Base-by-base conservation (phyloP, 2,329 filamentous ascomycete species). In the Colletotrichum sidae region DNA sequence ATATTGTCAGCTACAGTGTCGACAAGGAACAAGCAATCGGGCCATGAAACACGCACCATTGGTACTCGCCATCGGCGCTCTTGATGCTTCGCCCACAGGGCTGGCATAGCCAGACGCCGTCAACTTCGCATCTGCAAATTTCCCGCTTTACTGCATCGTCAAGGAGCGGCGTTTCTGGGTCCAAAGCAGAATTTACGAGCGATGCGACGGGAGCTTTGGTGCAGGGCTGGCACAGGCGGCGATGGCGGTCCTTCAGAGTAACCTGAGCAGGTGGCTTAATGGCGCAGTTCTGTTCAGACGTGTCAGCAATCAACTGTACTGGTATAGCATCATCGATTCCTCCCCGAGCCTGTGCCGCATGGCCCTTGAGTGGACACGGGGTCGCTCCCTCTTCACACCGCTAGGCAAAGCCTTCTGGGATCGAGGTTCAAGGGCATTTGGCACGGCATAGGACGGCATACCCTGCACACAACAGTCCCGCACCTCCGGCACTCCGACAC, bases 401-500 rank as follows among this genome's bases (percentile, higher is more conserved):
- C 34, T 15, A 45, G 37, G 15, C 34, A 13, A 17, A 25, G 8
- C 53, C 37, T 50, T 8, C 11, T 42, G 33, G 42, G 12, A 15
- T 9, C 12, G 49, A 35, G 42, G 55, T n/a, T 46, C 45, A 53
- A 66, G 58, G 47, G 42, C 35, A 52, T 12, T 37, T 38, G 59
- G 52, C 63, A 63, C 50, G 53, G 60, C 60, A 34, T 65, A 65
- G 59, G 54, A 60, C 50, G 51, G 55, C 67, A 59, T 85, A 96
- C 94, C 79, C 95, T 87, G 77, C 95, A 98, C 60, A 97, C 88
- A 34, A 94, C 84, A 35, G 81, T 88, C 44, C 86, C 86, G 76
- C 95, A 98, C 68, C 90, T 86, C 60, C 93, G 88, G 77, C 95
- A 97, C 70, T 91, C 90, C 46, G 85, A 87, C 6, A 98, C 95